Percentiles rank a stretch among this genome's conserved stretches.
phyloP scores from a whole-genome alignment of 2,329 filamentous ascomycete species.

The Coniochaeta sp. region DNA sequence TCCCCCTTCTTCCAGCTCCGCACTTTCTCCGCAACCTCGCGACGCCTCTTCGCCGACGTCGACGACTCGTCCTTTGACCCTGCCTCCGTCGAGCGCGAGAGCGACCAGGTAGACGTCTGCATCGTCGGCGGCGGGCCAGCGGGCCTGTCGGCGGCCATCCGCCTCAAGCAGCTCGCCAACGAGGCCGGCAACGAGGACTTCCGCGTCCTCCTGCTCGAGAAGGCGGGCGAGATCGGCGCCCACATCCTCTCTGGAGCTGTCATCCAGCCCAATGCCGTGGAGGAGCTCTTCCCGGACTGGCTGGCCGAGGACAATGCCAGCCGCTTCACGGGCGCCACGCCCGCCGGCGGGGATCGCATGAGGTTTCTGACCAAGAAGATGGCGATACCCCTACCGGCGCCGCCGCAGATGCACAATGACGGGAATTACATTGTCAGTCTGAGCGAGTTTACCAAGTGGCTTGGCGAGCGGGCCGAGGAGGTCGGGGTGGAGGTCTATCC shows the following conservation, averaged over 20 bases:
- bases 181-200: constrained; percentile 95
- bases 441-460: constrained; percentile 92
- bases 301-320: constrained; percentile 79
- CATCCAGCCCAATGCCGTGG: constrained; percentile 78
- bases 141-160: constrained; percentile 86
- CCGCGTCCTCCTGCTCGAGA: constrained; percentile 85
- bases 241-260: constrained; percentile 96
- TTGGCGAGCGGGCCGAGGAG: constrained; percentile 94
- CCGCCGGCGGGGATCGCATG: constrained; percentile 81
- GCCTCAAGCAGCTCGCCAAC: constrained; percentile 90
- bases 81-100: constrained; percentile 69
- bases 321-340: constrained; percentile 80
- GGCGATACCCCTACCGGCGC: constrained; percentile 74
- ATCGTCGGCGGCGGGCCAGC: constrained; percentile 96
- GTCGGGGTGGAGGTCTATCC: constrained; percentile 93
- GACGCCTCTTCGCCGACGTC: constrained; percentile 11
- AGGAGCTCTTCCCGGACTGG: constrained; percentile 93
- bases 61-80: constrained; percentile 62
- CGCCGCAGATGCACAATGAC: constrained; percentile 96
- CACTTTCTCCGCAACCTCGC: constrained; percentile 12
- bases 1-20: background rate
- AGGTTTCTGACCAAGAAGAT: constrained; percentile 80
- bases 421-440: constrained; percentile 97
- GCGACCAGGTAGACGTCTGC: constrained; percentile 90
- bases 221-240: constrained; percentile 88